A percentile compares a stretch with the other conserved stretches of the same genome.
phyloP scores from a whole-genome alignment of 2,329 filamentous ascomycete species.

The Fusarium avenaceum region DNA sequence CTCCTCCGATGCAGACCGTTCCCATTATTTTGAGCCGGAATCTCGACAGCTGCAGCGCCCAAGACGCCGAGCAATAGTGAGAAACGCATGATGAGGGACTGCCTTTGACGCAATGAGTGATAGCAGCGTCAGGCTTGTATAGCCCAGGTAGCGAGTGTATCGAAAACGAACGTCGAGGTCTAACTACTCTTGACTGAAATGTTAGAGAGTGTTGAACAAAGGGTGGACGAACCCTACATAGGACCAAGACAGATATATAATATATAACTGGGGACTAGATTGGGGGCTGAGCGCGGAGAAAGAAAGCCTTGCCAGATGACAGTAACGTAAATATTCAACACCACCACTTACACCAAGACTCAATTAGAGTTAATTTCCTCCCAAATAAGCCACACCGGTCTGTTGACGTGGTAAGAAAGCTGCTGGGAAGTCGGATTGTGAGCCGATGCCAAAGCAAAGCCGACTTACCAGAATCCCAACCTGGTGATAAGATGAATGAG shows the following conservation, averaged over 20 bases:
- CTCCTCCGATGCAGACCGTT: slow-evolving; percentile 23
- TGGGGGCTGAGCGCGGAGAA: slow-evolving; percentile 45
- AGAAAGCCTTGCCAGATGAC: slow-evolving; percentile 42
- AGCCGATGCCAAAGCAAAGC: slow-evolving; percentile 21
- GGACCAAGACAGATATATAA: slow-evolving; percentile 37
- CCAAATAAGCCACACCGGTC: slow-evolving; percentile 35
- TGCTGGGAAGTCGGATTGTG: slow-evolving; percentile 23
- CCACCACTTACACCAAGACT: slow-evolving; percentile 31
- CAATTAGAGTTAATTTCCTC: slow-evolving; percentile 35
- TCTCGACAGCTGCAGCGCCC: slow-evolving; percentile 37
- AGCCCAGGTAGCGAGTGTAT: slow-evolving; percentile 36
- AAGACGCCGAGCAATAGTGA: slow-evolving; percentile 38
- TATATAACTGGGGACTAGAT: slow-evolving; percentile 20
- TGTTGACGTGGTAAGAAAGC: slow-evolving; percentile 20
- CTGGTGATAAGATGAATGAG: slow-evolving; percentile 13
- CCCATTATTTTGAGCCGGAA: slow-evolving; percentile 25
- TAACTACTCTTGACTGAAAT: slow-evolving; percentile 15
- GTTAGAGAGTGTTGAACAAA: slow-evolving; percentile 22
- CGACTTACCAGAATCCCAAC: slow-evolving; percentile 26
- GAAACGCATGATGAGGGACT: slow-evolving; percentile 42
- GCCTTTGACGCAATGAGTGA: slow-evolving; percentile 25
- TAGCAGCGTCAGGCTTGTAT: slow-evolving; percentile 16
- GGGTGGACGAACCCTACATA: slow-evolving; percentile 2
- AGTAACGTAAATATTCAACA: slow-evolving; percentile 21
- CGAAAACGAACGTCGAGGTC: slow-evolving; percentile 30